Base-by-base conservation (phyloP, 352 stramenopile genomes). In the Phytophthora uliginosa region DNA sequence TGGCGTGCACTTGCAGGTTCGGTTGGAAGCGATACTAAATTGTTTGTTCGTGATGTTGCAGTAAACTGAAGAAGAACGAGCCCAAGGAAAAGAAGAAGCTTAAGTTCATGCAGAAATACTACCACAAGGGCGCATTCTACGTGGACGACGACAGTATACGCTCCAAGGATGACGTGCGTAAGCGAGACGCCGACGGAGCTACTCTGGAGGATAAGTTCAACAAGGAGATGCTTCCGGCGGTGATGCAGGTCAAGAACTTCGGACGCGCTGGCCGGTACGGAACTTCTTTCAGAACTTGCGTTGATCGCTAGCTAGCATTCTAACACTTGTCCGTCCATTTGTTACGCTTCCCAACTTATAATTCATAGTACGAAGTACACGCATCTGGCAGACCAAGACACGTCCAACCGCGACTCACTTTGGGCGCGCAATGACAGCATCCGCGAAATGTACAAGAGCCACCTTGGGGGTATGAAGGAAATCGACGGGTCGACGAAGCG, bases 171-270 rank as follows among this genome's bases (percentile, higher is more conserved):
- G 97, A 99, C 74, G 93, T 99, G 24, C 94, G 97, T 31, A 90
- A 93, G 54, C 91, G 93, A 42, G 97, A 98, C 67, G 93, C 94
- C 4, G 86, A 79, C 8, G 95, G 88, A 1, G 93, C 94, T 12
- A 99, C 95, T 13, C 81, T 97, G 12, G 92, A 98, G 57, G 95
- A 99, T 78, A 98, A 97, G 28, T 94, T 98, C 76, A 95, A 99
- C 83, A 98, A 95, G 69, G 89, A 96, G 69, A 83, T 95, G 70
- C 85, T 99, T 66, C 97, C 97, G 0, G 82, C 95, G 38, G 92
- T 99, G 60, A 99, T 99, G 94, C 96, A 99, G 69, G 97, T 99
- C 51, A 99, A 99, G 74, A 99, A 99, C 66, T 99, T 99, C 84
- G 98, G 98, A 18, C 94, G 96, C 59, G 86, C 93, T 47, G 95